Evolutionary conservation across 1,284 basidiomycete genomes (phyloP), one percentile per base, ranked within the genome.

Genomic region (Leccinum subatratum): DNA sequence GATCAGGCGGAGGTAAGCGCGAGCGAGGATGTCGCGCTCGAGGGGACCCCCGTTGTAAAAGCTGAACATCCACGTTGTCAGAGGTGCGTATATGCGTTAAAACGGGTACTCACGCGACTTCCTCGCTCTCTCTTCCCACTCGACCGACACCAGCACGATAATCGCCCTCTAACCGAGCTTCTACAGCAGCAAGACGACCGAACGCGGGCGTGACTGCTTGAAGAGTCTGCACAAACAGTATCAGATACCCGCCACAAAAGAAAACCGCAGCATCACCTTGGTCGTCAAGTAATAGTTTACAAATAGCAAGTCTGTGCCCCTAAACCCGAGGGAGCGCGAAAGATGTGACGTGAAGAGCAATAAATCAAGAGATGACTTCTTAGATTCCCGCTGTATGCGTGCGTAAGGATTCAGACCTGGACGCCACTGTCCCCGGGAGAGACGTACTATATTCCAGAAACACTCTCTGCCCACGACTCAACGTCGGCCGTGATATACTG

Each of bases 401-500:
- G 45, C 45, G n/a, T 22, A 51, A 22, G 48, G 2, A 0, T n/a
- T 51, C 48, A 7, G 6, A 51, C 3, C 11, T 22, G 8, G 7
- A 22, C 56, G 45, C 60, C 4, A 81, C 48, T 22, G 12, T 51
- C 48, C n/a, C 2, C 45, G 20, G 48, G 48, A 22, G 48, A 22
- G 20, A 51, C 91, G 70, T 70, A 94, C 93, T 98, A 98, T 51
- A 98, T 84, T 0, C 92, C 92, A 4, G 94, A 86, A 30, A 98
- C 83, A 0, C 92, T 88, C 68, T 95, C 94, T 66, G 93, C 91
- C 86, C 96, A 99, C 3, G 92, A 85, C 30, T 94, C 91, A 20
- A 98, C 87, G 74, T 99, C 96, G 20, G 94, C 91, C 4, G 96
- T 98, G 73, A 98, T 90, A 76, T 95, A 95, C 77, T 95, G 94